Evolutionary conservation across 225 moss, liverwort and hornwort genomes (phyloP).

Genomic region (Polytrichum formosum): DNA sequence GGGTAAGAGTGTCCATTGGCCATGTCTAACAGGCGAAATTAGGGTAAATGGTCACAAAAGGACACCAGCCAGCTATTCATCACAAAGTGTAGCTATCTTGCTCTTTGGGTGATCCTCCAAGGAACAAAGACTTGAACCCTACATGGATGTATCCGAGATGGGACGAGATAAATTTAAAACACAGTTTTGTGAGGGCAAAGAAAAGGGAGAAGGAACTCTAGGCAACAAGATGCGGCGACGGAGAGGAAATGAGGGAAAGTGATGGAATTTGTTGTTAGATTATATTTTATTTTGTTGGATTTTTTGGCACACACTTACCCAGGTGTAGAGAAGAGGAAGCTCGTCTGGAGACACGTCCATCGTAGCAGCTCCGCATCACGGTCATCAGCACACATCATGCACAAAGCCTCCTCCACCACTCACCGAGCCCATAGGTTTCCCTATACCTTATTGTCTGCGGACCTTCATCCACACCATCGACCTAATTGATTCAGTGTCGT

Average conservation of each 20-base stretch:
- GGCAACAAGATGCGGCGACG: not conserved
- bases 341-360: conserved; percentile 98
- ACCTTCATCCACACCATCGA: not conserved
- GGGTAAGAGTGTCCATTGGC: not conserved
- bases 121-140: too few species aligned
- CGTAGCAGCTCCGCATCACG: conserved; percentile 35
- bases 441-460: not conserved
- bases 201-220: not conserved
- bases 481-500: not conserved
- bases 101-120: too few species aligned
- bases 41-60: too few species aligned
- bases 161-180: not conserved
- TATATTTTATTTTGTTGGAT: not conserved
- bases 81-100: too few species aligned
- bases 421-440: conserved; percentile 23
- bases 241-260: not conserved
- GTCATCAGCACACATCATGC: conserved; percentile 24
- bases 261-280: not conserved
- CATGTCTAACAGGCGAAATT: not conserved
- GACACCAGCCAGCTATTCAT: too few species aligned
- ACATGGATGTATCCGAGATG: not conserved
- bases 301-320: conserved; percentile 37
- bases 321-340: conserved; percentile 93
- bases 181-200: not conserved
- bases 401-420: conserved; percentile 5